Conservation (phyloP, 305 asterid genomes). For the Nicotiana rustica region DNA sequence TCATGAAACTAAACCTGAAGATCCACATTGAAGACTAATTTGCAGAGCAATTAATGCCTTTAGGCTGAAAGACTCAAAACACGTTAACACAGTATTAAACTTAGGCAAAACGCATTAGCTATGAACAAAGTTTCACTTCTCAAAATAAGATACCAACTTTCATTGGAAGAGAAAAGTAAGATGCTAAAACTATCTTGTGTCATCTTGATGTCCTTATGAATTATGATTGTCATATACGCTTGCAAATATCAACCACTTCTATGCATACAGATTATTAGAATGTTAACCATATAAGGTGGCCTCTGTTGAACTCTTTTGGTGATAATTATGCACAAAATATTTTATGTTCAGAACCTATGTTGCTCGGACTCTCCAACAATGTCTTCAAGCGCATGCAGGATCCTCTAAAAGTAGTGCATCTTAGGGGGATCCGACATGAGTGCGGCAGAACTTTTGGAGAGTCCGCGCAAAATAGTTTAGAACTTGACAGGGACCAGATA, state of each 20-base stretch:
- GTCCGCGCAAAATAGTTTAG: no score
- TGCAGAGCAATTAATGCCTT: constrained; percentile 3
- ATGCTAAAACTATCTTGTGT: not conserved
- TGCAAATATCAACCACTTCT: not conserved
- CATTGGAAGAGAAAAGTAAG: not conserved
- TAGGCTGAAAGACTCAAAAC: not conserved
- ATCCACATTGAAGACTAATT: not conserved
- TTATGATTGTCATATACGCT: not conserved
- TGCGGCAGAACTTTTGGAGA: no score
- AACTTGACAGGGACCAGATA: not conserved
- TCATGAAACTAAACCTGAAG: constrained; percentile 6
- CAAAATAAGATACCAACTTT: not conserved
- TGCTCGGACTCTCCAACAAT: no score
- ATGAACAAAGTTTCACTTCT: constrained; percentile 22
- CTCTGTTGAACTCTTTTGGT: not conserved
- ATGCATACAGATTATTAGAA: not conserved
- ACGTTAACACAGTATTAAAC: constrained; percentile 18
- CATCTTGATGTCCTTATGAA: not conserved
- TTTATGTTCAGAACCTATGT: not conserved
- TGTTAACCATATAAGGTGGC: not conserved
- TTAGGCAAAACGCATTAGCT: not conserved
- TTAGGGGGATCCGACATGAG: no score
- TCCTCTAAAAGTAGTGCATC: no score
- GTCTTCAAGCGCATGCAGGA: no score
- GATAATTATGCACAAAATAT: not conserved